Evolutionary conservation across 1,139 yeast species (phyloP).

Genomic region (Suhomyces guaymorum): DNA sequence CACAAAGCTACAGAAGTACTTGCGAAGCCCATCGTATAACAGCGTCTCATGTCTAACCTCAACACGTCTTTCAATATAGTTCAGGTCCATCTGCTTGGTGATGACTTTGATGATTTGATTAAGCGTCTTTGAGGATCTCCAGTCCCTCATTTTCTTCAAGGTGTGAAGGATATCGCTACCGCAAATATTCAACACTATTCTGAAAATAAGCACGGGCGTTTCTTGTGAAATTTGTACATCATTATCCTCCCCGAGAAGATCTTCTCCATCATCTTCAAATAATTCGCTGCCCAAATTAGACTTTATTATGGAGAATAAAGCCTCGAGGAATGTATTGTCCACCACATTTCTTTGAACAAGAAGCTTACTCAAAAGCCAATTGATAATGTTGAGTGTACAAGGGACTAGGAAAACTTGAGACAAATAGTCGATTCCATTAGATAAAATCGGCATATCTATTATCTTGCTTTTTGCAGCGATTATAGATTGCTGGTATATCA

Average conservation of each 20-base stretch:
- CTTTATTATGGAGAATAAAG: constrained; percentile 27
- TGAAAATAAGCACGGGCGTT: constrained; percentile 26
- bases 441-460: constrained; percentile 37
- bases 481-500: constrained; percentile 72
- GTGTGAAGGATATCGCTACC: constrained; percentile 23
- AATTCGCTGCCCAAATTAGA: constrained; percentile 19
- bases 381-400: constrained; percentile 38
- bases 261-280: constrained; percentile 13
- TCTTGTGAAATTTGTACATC: constrained; percentile 14
- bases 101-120: constrained; percentile 20
- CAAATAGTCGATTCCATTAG: constrained; percentile 47
- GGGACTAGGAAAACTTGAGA: constrained; percentile 46
- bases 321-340: constrained; percentile 18
- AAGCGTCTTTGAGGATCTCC: constrained; percentile 18
- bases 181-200: constrained; percentile 25
- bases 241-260: constrained; percentile 9
- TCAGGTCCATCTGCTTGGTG: constrained; percentile 15
- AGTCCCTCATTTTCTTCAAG: constrained; percentile 17
- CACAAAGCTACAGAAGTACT: constrained; percentile 9
- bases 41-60: constrained; percentile 6
- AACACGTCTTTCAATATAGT: constrained; percentile 9
- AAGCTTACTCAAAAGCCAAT: constrained; percentile 28
- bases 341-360: constrained; percentile 7
- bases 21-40: constrained; percentile 10
- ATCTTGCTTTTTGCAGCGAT: constrained; percentile 58